Evolutionary conservation across 2,329 filamentous ascomycete genomes (phyloP).

Genomic region (Cladophialophora bantiana): DNA sequence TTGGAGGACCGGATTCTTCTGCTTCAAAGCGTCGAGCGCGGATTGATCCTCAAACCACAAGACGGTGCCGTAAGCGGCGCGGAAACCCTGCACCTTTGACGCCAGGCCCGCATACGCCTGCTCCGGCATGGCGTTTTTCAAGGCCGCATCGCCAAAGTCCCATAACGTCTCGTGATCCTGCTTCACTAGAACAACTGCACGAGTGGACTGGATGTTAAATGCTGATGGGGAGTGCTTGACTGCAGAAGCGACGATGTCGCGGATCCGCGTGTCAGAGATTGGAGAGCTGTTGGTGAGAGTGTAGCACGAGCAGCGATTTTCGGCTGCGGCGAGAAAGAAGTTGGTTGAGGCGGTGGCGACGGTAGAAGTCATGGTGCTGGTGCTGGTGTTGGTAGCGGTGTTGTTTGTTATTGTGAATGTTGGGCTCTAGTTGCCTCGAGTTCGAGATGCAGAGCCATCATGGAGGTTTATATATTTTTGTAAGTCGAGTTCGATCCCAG

Average conservation of each 20-base stretch:
- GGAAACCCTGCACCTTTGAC: slow-evolving; percentile 24
- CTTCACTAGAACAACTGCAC: slow-evolving; percentile 78
- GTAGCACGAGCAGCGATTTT: slow-evolving; percentile 20
- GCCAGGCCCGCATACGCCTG: slow-evolving; percentile 14
- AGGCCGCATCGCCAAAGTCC: slow-evolving; percentile 65
- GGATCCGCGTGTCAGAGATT: slow-evolving; percentile 24
- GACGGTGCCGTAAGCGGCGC: slow-evolving; percentile 75
- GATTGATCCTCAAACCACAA: slow-evolving; percentile 85
- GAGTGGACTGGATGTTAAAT: slow-evolving; percentile 88
- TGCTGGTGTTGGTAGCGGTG: neutral
- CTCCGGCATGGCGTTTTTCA: slow-evolving; percentile 24
- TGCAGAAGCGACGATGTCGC: neutral
- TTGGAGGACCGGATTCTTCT: slow-evolving; percentile 50
- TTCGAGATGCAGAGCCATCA: neutral
- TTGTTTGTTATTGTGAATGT: neutral
- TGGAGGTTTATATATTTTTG: neutral
- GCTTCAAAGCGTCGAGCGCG: slow-evolving; percentile 65
- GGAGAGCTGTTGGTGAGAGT: slow-evolving; percentile 27
- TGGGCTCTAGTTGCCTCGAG: neutral
- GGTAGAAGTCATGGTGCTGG: neutral
- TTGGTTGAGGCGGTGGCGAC: neutral
- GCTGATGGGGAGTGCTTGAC: slow-evolving; percentile 63
- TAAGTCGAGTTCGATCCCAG: neutral
- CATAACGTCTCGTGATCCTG: slow-evolving; percentile 87
- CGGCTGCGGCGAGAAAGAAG: slow-evolving; percentile 2